A percentile compares a stretch with the other conserved stretches of the same genome.
Conservation (phyloP, 2,329 filamentous ascomycete species). For the Paecilomyces niveus region DNA sequence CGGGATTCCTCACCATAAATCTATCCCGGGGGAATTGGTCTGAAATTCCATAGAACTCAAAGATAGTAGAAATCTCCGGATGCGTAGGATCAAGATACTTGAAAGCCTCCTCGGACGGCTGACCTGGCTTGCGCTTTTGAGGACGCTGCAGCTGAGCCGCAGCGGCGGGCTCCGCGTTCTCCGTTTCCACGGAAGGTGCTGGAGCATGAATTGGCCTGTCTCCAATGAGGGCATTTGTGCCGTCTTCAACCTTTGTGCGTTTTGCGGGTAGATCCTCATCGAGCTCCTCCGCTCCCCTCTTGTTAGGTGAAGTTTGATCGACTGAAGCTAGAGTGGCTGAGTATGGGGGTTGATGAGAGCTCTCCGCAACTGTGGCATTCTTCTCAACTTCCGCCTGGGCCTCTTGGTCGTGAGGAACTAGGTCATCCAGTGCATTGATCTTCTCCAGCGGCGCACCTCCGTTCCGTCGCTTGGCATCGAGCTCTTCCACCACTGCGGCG, state of each 20-base stretch:
- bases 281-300: constrained; percentile 26
- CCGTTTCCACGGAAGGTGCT: constrained; percentile 16
- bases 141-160: constrained; percentile 14
- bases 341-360: constrained; percentile 26
- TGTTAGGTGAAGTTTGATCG: constrained; percentile 16
- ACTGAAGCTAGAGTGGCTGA: constrained; percentile 20
- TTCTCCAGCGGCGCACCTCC: constrained; percentile 26
- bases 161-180: constrained; percentile 14
- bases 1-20: constrained; percentile 92
- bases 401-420: constrained; percentile 23
- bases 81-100: constrained; percentile 68
- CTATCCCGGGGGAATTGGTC: constrained; percentile 78
- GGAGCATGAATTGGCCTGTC: constrained; percentile 30
- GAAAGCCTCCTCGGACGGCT: constrained; percentile 79
- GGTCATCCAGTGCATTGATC: constrained; percentile 33
- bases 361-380: constrained; percentile 27
- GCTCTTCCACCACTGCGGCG: constrained; percentile 27
- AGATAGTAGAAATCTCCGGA: constrained; percentile 73
- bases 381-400: constrained; percentile 24
- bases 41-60: constrained; percentile 77
- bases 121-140: constrained; percentile 32
- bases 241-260: constrained; percentile 37
- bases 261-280: constrained; percentile 35
- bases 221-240: constrained; percentile 29
- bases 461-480: constrained; percentile 26